Base-by-base conservation (phyloP, 371 early-diverging fungal genomes). In the Dipsacomyces acuminosporus region DNA sequence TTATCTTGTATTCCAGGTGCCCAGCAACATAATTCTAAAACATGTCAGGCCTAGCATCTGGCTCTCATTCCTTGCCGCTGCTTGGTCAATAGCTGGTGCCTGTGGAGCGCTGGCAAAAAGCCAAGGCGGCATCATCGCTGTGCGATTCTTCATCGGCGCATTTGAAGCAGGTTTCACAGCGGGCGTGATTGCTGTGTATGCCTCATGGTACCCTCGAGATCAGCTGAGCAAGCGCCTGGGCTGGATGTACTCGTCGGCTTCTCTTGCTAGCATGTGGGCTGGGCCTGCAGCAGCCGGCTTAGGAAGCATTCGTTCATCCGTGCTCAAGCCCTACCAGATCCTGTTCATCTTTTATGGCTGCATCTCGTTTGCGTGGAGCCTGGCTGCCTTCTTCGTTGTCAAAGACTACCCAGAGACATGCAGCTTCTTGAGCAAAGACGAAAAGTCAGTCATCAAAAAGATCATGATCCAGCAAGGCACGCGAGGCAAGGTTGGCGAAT, bases 401-500 rank as follows among this genome's bases (percentile, higher is more conserved):
- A 48, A 38, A 26, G 49, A 48, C 17, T 48, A 48, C 25, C 49
- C 49, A 23, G 41, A 23, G 6, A 48, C 49, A 23, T 48, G 41
- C 40, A 38, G 49, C 6, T 40, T 48, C 8, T 26, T 48, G 19
- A 24, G 9, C 11, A 24, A 15, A 17, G 41, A 40, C 40, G 49
- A 48, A 25, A 48, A 48, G 41, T 13, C 3, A 8, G 49, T 40
- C 8, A 48, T 48, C 13, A 40, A 8, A 17, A 48, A 48, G 41
- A 48, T 48, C 23, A 48, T 48, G 49, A 26, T n/a, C 13, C 49
- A 48, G 41, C 49, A 48, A 25, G 49, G 49, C n/a, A 48, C 49
- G 8, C n/a, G 23, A 18, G 49, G 24, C 19, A 48, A 38, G 1
- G 17, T 40, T 1, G 49, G 49, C 49, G 49, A 48, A n/a, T 48